Percentiles rank a stretch among this genome's conserved stretches.
phyloP scores from a whole-genome alignment of 495 filamentous ascomycete genomes.

The Pseudevernia furfuracea region DNA sequence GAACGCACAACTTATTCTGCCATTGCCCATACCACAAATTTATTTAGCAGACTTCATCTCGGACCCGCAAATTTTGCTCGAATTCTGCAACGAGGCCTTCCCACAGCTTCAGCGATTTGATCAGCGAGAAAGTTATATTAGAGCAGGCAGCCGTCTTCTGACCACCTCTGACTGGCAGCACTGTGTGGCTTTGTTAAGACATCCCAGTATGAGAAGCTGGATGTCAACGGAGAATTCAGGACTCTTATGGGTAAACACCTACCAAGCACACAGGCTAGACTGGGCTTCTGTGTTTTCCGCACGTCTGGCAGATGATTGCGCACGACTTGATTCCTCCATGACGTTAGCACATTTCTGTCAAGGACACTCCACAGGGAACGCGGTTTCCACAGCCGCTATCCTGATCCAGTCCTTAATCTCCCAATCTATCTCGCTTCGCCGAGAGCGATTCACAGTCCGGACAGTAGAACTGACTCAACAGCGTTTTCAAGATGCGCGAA shows the following conservation, averaged over 20 bases:
- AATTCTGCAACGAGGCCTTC: conserved; percentile 10
- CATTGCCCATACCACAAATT: background rate
- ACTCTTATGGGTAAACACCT: conserved; percentile 19
- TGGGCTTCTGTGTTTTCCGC: conserved; percentile 16
- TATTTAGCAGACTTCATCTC: conserved; percentile 2
- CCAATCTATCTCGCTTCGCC: background rate
- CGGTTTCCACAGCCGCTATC: conserved; percentile 7
- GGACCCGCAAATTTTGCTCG: background rate
- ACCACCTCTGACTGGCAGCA: conserved; percentile 19
- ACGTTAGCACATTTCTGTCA: conserved; percentile 13
- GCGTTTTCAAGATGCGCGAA: conserved; percentile 14
- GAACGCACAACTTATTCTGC: background rate
- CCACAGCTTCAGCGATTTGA: conserved; percentile 12
- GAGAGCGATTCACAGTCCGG: background rate
- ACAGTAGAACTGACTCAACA: conserved; percentile 4
- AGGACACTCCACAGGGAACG: background rate
- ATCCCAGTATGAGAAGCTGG: conserved; percentile 17
- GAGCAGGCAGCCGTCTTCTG: conserved; percentile 12
- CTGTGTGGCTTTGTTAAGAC: conserved; percentile 11
- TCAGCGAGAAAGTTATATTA: conserved; percentile 14
- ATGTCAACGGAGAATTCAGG: conserved; percentile 10
- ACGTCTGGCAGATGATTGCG: conserved; percentile 13
- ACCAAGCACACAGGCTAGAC: conserved; percentile 7
- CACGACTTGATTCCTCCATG: background rate
- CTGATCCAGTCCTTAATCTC: conserved; percentile 16